A percentile compares a stretch with the other conserved stretches of the same genome.
Evolutionary conservation across 352 stramenopile species (phyloP).

Genomic region (Heterotrichella gracilis): DNA sequence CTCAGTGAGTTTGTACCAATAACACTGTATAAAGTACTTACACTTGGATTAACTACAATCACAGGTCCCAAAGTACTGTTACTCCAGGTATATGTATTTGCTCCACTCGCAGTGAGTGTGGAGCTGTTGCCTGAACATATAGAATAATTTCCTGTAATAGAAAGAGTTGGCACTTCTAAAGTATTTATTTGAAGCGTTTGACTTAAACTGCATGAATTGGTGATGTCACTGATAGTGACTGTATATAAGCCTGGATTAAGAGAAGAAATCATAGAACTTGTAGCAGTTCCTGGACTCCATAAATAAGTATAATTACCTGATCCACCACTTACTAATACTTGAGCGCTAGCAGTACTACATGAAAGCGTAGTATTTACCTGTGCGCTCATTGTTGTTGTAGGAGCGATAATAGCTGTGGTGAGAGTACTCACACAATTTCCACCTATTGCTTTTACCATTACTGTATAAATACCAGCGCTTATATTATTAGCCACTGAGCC

Average conservation of each 20-base stretch:
- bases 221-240: not conserved
- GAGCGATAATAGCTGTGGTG: too few relatives aligned
- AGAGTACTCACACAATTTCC: too few relatives aligned
- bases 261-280: not conserved
- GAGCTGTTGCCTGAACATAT: not conserved
- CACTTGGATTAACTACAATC: not conserved
- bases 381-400: too few relatives aligned
- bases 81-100: not conserved
- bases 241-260: not conserved
- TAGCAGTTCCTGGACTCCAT: not conserved
- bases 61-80: not conserved
- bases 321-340: not conserved
- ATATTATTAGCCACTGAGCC: not conserved
- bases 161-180: not conserved
- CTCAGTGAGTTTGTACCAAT: not conserved
- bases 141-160: not conserved
- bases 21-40: not conserved
- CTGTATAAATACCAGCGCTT: not conserved
- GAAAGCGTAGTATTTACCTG: not conserved
- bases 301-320: constrained; percentile 5
- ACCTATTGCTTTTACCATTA: too few relatives aligned
- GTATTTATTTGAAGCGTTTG: not conserved
- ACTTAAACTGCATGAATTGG: not conserved
- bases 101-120: not conserved
- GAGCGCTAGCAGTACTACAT: not conserved